Evolutionary conservation across 441 rosid genomes (phyloP), one percentile per base, ranked within the genome.

Genomic region (Pelargonium fulgidum): DNA sequence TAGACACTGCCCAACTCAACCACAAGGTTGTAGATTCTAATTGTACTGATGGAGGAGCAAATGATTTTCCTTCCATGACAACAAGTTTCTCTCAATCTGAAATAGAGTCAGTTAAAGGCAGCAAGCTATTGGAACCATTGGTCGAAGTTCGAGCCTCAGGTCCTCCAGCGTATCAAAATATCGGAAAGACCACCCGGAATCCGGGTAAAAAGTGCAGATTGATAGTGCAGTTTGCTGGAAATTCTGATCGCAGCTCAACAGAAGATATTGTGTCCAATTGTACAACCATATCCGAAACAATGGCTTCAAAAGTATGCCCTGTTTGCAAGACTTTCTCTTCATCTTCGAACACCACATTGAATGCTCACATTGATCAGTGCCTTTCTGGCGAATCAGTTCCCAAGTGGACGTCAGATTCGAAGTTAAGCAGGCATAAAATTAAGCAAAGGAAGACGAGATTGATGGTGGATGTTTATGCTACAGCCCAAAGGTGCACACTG

Each of bases 351-450:
- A 94, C 99, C 73, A 92, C 96, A 48, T 83, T 94, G 82, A 94
- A 94, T 81, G 97, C 97, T n/a, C 99, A 92, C 82, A 94, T 94
- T 10, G 97, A 94, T 81, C 99, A 90, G 81, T 92, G 99, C 81
- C 93, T 94, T 66, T 87, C 97, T 29, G 77, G 75, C 58, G 96
- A 87, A 71, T 78, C 87, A 65, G 75, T 84, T 7, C 86, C 96
- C 72, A 82, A 85, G 76, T 84, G 89, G 86, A 79, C 80, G 20
- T 81, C 82, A 45, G 87, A 80, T 77, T 81, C 83, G 76, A 93
- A 82, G 81, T 74, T 85, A 71, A 83, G 75, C 33, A 88, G 85
- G 82, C 84, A 83, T 78, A 94, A 81, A 75, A 79, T 80, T 71
- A 91, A 94, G 85, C 92, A 90, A 3, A 84, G 84, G 80, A 94